Percentiles rank a stretch among this genome's conserved stretches.
Evolutionary conservation across 148 eudicot genomes (phyloP).

Genomic region (Silene latifolia): DNA sequence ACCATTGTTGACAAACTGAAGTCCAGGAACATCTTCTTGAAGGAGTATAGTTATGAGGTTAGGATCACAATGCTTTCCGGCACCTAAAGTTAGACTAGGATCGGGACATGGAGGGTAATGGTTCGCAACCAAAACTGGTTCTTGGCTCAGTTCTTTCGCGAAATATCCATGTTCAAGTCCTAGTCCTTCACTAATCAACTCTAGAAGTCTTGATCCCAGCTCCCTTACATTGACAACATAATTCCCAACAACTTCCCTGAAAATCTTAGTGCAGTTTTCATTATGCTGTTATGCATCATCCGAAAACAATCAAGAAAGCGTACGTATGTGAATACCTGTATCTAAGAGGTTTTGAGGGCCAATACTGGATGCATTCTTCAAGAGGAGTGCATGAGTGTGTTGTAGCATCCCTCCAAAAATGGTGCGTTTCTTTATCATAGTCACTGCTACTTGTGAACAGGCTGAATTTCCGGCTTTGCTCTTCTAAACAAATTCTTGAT

Average conservation of each 20-base stretch:
- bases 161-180: slow-evolving; percentile 4
- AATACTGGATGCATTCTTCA: slow-evolving; percentile 36
- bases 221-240: slow-evolving; percentile 9
- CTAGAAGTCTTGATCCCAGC: slow-evolving; percentile 2
- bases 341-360: slow-evolving; percentile 47
- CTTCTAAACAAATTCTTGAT: slow-evolving; percentile 20
- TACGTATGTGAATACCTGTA: slow-evolving; percentile 21
- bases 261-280: background rate
- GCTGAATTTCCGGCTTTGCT: slow-evolving; percentile 22
- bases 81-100: too few species aligned
- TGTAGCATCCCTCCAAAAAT: slow-evolving; percentile 46
- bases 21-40: too few species aligned
- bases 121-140: background rate
- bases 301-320: background rate
- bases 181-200: slow-evolving; percentile 1
- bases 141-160: slow-evolving; percentile 3
- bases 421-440: slow-evolving; percentile 31
- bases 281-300: background rate
- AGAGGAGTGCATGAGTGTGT: slow-evolving; percentile 41
- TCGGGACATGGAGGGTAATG: background rate
- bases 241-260: slow-evolving; percentile 10
- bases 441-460: slow-evolving; percentile 34
- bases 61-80: too few species aligned
- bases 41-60: too few species aligned
- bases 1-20: too few species aligned